These are phyloP conservation scores for Nemania sp. DNA, from an alignment of 2,329 filamentous ascomycete genomes.

Conservation along the genomic window DNA sequence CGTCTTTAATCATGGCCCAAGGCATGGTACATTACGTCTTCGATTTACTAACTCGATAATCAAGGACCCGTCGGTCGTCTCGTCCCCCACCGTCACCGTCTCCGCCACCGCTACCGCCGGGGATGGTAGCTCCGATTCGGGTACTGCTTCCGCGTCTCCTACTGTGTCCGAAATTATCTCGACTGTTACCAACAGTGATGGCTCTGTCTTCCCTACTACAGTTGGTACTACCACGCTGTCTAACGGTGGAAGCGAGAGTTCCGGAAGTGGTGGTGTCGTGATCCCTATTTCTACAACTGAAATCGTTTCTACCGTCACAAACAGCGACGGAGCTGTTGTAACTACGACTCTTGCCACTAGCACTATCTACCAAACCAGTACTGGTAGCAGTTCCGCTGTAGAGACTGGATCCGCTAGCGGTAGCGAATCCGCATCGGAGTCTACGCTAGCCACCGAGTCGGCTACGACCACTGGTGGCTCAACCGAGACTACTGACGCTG, in stretches of 20 bases:
- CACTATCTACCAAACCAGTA: conserved; percentile 41
- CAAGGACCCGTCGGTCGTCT: conserved; percentile 26
- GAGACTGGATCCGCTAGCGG: conserved; percentile 38
- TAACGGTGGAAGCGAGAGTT: conserved; percentile 29
- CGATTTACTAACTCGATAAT: conserved; percentile 27
- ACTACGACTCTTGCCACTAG: conserved; percentile 43
- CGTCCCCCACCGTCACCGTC: conserved; percentile 37
- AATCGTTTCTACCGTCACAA: conserved; percentile 38
- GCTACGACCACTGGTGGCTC: conserved; percentile 40
- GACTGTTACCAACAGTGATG: conserved; percentile 40
- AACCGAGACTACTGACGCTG: conserved; percentile 41
- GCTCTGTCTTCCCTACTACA: conserved; percentile 35
- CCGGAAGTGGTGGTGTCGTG: conserved; percentile 20
- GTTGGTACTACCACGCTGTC: conserved; percentile 36
- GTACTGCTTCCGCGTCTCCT: conserved; percentile 22
- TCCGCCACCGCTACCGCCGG: conserved; percentile 17
- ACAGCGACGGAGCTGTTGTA: conserved; percentile 37
- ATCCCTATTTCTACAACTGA: conserved; percentile 36
- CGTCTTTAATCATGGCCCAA: not conserved
- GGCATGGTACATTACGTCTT: too few species aligned
- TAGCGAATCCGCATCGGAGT: conserved; percentile 39
- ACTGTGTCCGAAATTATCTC: conserved; percentile 35
- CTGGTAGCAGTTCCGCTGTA: conserved; percentile 26
- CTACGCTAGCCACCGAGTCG: conserved; percentile 41
- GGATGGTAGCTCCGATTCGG: conserved; percentile 22